Conservation (phyloP, 208 protist species). For the Wallacemonas collosoma region DNA sequence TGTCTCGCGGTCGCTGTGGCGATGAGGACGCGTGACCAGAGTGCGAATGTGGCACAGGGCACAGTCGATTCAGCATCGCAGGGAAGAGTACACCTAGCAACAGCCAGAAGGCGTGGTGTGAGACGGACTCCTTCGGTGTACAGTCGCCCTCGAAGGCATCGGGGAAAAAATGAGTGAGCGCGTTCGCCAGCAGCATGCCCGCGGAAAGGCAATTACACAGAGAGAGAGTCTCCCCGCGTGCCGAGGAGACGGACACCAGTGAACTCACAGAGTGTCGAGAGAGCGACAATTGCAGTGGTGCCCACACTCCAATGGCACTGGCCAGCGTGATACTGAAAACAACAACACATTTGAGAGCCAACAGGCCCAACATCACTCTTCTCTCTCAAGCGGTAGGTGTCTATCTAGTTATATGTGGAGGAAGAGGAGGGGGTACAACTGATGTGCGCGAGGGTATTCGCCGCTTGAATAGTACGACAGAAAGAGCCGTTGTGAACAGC, state of each 20-base stretch:
- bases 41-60: slow-evolving; percentile 30
- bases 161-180: slow-evolving; percentile 62
- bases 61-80: slow-evolving; percentile 41
- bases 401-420: neutral
- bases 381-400: neutral
- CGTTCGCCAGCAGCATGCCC: slow-evolving; percentile 68
- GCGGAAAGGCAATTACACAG: slow-evolving; percentile 66
- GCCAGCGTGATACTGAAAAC: slow-evolving; percentile 39
- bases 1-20: slow-evolving; percentile 3
- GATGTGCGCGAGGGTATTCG: no score
- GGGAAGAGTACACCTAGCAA: slow-evolving; percentile 68
- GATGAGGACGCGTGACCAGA: slow-evolving; percentile 4
- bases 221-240: slow-evolving; percentile 29
- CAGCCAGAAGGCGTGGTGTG: slow-evolving; percentile 33
- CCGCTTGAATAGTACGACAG: no score
- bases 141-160: slow-evolving; percentile 27
- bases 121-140: neutral
- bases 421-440: no score
- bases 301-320: slow-evolving; percentile 57
- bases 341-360: slow-evolving; percentile 30
- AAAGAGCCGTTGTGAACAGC: no score
- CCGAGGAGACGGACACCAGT: neutral
- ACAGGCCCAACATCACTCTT: slow-evolving; percentile 8
- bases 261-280: neutral
- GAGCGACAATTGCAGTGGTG: slow-evolving; percentile 38